A percentile compares a stretch with the other conserved stretches of the same genome.
These are phyloP conservation scores for Solanum microdontum DNA, from an alignment of 257 asterid genomes.

Conservation along the genomic window DNA sequence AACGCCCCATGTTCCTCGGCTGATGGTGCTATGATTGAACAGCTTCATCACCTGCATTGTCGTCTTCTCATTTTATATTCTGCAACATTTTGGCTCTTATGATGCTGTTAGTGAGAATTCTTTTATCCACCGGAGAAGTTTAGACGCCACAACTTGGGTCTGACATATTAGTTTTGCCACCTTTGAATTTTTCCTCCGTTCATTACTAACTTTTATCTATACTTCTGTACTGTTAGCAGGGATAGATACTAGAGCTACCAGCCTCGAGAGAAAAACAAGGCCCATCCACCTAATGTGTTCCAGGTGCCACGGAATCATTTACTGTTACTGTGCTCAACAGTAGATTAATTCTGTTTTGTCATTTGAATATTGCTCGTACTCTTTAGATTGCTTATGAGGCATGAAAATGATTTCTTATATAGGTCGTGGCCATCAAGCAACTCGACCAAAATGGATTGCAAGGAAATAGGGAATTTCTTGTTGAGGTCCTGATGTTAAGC, in stretches of 20 bases:
- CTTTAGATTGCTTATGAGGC: background rate
- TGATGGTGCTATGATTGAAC: background rate
- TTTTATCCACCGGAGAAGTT: background rate
- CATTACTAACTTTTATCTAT: background rate
- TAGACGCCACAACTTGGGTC: background rate
- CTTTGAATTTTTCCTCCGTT: background rate
- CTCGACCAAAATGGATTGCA: constrained; percentile 73
- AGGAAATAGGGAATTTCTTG: constrained; percentile 79
- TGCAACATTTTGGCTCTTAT: background rate
- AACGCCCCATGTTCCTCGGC: background rate
- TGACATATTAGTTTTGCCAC: background rate
- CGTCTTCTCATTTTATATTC: background rate
- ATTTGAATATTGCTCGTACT: background rate
- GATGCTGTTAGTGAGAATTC: background rate
- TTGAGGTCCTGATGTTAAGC: constrained; percentile 74
- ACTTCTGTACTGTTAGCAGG: background rate
- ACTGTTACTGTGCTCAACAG: background rate
- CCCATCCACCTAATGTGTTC: background rate
- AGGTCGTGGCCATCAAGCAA: constrained; percentile 80
- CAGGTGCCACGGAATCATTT: background rate
- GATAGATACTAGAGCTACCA: background rate
- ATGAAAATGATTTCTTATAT: background rate
- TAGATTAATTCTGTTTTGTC: background rate
- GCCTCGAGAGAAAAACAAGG: background rate
- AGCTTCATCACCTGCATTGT: background rate